Evolutionary conservation across 208 protist genomes (phyloP).

Genomic region (Leishmania amazonensis): DNA sequence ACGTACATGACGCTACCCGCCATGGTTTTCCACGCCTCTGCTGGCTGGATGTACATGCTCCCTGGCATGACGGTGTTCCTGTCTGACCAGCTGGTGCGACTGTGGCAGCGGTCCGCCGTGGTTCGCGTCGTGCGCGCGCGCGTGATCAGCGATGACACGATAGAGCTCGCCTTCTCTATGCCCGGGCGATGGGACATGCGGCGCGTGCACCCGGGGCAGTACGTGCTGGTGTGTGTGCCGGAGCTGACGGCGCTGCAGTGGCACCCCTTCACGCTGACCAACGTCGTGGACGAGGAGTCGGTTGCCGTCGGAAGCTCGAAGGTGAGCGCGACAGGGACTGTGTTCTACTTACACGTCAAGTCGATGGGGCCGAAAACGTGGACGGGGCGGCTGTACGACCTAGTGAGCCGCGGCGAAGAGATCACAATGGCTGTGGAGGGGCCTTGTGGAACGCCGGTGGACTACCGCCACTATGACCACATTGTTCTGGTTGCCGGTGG

Average conservation of each 20-base stretch:
- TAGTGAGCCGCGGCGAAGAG: slow-evolving; percentile 20
- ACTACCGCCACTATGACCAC: slow-evolving; percentile 37
- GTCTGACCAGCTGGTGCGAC: slow-evolving; percentile 46
- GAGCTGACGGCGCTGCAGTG: slow-evolving; percentile 62
- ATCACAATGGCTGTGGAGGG: slow-evolving; percentile 50
- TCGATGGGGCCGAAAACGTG: slow-evolving; percentile 54
- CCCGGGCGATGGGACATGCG: slow-evolving; percentile 10
- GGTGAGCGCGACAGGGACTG: slow-evolving; percentile 9
- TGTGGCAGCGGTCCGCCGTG: slow-evolving; percentile 38
- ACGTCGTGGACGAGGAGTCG: slow-evolving; percentile 22
- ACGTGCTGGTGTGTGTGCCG: slow-evolving; percentile 61
- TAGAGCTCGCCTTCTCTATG: slow-evolving; percentile 29
- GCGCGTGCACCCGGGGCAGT: slow-evolving; percentile 37
- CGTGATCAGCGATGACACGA: slow-evolving; percentile 26
- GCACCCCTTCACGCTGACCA: slow-evolving; percentile 66
- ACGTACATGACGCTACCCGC: slow-evolving; percentile 53
- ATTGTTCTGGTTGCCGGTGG: slow-evolving; percentile 52
- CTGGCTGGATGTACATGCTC: slow-evolving; percentile 65
- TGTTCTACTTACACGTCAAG: slow-evolving; percentile 50
- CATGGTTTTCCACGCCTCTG: slow-evolving; percentile 55
- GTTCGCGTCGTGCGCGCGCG: slow-evolving; percentile 26
- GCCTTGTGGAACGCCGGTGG: slow-evolving; percentile 40
- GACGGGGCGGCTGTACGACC: slow-evolving; percentile 40
- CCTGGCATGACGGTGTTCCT: slow-evolving; percentile 59
- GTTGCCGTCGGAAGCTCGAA: not conserved